phyloP scores from a whole-genome alignment of 148 eudicot genomes.

The Pharnaceum exiguum region DNA sequence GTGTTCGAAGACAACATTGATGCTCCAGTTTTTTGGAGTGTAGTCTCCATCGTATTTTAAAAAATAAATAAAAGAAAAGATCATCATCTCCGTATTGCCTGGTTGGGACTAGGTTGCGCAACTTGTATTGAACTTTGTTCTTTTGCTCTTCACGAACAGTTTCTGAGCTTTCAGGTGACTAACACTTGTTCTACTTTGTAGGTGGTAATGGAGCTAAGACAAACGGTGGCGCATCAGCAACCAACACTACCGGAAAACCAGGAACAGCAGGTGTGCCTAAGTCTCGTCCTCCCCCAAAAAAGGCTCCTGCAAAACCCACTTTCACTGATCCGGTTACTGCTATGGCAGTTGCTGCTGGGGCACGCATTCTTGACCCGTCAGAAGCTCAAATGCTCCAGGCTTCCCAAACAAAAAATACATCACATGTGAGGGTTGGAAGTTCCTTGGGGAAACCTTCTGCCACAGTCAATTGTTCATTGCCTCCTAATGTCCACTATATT shows the following conservation, averaged over 20 bases:
- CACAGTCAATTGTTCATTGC: conserved; percentile 26
- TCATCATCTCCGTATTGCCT: no score
- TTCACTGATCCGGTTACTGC: conserved; percentile 59
- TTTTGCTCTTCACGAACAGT: background rate
- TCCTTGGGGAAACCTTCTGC: conserved; percentile 34
- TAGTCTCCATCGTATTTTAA: no score
- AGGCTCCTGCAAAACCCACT: conserved; percentile 32
- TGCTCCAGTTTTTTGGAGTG: no score
- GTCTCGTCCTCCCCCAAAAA: conserved; percentile 32
- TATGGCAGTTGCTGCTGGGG: conserved; percentile 90
- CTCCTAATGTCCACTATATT: conserved; percentile 60
- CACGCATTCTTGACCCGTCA: conserved; percentile 67
- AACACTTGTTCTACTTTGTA: background rate
- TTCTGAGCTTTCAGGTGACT: background rate
- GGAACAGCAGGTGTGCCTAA: conserved; percentile 5
- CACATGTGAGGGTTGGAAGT: conserved; percentile 44
- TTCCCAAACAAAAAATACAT: conserved; percentile 59
- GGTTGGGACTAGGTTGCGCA: no score
- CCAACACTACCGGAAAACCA: conserved; percentile 16
- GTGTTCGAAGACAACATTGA: no score
- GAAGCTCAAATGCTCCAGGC: conserved; percentile 61
- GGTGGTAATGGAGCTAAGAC: conserved; percentile 30
- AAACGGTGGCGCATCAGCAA: conserved; percentile 10
- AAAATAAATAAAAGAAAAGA: no score
- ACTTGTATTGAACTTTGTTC: no score